Evolutionary conservation across 129 eudicot genomes (phyloP), one percentile per base, ranked within the genome.

Genomic region (Helianthus annuus): DNA sequence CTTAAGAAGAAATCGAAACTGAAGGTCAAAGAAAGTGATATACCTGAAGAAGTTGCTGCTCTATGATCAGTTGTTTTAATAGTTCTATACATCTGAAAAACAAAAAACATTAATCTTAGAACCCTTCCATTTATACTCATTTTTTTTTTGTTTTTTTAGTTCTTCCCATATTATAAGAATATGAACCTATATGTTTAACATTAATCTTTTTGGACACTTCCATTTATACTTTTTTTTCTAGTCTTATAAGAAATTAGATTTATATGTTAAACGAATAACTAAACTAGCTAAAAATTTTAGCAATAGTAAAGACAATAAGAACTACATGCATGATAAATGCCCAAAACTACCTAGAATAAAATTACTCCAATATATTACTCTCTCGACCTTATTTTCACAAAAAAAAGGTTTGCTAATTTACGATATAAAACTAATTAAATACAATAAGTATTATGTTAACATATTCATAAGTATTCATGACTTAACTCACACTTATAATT

Each of bases 21-120:
- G 15, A n/a, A 19, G 53, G 17, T 38, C 46, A 69, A 69, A 59
- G 48, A 32, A 69, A 59, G 42, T 14, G 16, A 66, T 56, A 48
- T 51, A 92, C 98, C 98, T 45, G 95, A 89, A 78, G 93, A 85
- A 78, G 87, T 83, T 69, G 92, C 88, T 58, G 90, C 86, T 82
- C 89, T 87, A 79, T 7, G 46, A 42, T 89, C 98, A 52, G 98
- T 93, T 64, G 96, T 87, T 83, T 89, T 93, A 61, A 93, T 92
- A 5, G 98, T 93, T 51, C 98, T 79, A 80, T 93, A 93, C 98
- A 93, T 93, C 98, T 93, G 90, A 55, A 60, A 62, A 12, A 69
- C 68, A 59, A 29, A 39, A 42, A 10, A 6, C 7, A 48, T 40
- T 5, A 46, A 60, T 48, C 12, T 32, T 32, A 32, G 36, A 32